These are phyloP conservation scores for Lentinus brumalis DNA, from an alignment of 768 basidiomycete genomes.

Conservation along the genomic window DNA sequence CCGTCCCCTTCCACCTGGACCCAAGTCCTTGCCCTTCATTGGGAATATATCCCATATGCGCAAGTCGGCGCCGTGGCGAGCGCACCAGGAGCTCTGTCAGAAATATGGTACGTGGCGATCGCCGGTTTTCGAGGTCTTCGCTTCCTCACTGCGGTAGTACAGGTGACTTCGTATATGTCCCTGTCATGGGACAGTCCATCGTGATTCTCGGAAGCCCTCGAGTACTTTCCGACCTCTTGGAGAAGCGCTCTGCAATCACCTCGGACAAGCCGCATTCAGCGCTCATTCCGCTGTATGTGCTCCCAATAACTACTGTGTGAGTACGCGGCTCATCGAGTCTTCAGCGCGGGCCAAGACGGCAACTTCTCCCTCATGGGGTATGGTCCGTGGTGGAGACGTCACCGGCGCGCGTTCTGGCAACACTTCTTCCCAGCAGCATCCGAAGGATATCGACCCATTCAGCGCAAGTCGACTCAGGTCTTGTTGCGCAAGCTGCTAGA, in stretches of 20 bases:
- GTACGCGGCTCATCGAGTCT: not conserved
- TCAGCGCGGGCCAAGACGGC: not conserved
- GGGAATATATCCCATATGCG: slow-evolving; percentile 19
- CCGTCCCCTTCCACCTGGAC: slow-evolving; percentile 22
- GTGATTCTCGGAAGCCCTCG: slow-evolving; percentile 17
- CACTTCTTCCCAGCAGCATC: slow-evolving; percentile 6
- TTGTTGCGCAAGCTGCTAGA: slow-evolving; percentile 13
- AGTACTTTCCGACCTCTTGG: slow-evolving; percentile 22
- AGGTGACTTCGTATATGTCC: not conserved
- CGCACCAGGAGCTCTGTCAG: slow-evolving; percentile 6
- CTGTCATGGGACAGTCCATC: slow-evolving; percentile 5
- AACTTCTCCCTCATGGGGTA: slow-evolving; percentile 9
- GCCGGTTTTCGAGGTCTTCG: not conserved
- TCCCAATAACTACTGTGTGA: not conserved
- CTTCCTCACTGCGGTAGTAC: not conserved
- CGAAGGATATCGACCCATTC: slow-evolving; percentile 1
- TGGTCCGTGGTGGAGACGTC: slow-evolving; percentile 13
- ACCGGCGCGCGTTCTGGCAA: slow-evolving; percentile 17
- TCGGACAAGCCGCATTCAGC: slow-evolving; percentile 3
- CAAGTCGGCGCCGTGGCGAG: slow-evolving; percentile 6
- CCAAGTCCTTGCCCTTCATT: slow-evolving; percentile 12
- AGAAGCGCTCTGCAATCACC: slow-evolving; percentile 24
- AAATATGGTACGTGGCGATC: slow-evolving; percentile 12
- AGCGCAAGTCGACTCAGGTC: slow-evolving; percentile 2
- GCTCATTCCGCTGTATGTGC: slow-evolving; percentile 11